phyloP scores from a whole-genome alignment of 2,329 filamentous ascomycete genomes.

The Aspergillus novofumigatus region DNA sequence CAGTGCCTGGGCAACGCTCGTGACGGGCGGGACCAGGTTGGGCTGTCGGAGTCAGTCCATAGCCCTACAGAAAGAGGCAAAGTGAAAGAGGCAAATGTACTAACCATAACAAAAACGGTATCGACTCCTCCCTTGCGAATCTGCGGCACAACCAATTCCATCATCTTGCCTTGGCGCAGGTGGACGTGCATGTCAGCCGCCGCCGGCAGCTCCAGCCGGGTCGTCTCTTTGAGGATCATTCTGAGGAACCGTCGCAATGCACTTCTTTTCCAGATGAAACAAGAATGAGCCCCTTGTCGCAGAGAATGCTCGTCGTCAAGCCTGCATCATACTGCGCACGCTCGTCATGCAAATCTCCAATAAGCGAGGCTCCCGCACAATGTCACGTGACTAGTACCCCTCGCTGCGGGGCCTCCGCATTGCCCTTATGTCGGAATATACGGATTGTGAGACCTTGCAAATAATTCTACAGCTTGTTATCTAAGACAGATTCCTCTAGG shows the following conservation, averaged over 20 bases:
- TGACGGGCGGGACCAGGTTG: constrained; percentile 62
- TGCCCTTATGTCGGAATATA: neutral
- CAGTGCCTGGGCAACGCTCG: constrained; percentile 58
- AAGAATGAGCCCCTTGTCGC: neutral
- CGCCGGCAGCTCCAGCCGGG: constrained; percentile 50
- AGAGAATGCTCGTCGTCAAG: neutral
- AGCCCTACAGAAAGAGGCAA: too few species aligned
- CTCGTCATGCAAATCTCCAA: neutral
- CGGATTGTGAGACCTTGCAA: neutral
- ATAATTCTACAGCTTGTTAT: neutral
- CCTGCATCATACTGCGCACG: neutral
- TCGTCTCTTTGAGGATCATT: neutral
- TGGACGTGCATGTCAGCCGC: constrained; percentile 69
- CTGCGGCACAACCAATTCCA: constrained; percentile 53
- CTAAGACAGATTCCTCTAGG: neutral
- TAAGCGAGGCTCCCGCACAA: neutral
- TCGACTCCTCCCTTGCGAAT: constrained; percentile 62
- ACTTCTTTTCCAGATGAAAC: neutral
- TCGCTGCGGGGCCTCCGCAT: neutral
- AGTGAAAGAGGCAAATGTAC: constrained; percentile 1
- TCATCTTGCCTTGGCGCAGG: constrained; percentile 62
- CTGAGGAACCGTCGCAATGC: neutral
- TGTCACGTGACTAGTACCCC: neutral
- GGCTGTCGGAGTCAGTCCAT: constrained; percentile 42
- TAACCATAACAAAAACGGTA: constrained; percentile 54